These are phyloP conservation scores for Kazachstania kunashirensis DNA, from an alignment of 805 yeast species.

Conservation along the genomic window DNA sequence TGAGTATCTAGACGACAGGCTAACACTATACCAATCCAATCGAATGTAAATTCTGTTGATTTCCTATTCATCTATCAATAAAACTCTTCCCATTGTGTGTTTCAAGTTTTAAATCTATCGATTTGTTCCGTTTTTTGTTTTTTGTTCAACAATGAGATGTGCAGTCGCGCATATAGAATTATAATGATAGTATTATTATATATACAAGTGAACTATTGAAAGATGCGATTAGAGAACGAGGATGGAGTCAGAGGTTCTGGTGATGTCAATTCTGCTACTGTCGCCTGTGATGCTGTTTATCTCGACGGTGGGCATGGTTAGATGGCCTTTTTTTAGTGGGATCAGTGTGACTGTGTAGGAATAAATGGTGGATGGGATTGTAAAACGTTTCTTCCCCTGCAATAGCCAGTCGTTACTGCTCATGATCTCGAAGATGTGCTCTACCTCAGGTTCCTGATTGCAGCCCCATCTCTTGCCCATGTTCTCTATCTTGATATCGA, in stretches of 20 bases:
- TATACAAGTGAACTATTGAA: neutral
- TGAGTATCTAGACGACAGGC: too few relatives aligned
- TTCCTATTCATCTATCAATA: too few relatives aligned
- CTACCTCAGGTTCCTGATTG: neutral
- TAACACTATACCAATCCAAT: too few relatives aligned
- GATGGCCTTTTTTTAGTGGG: constrained; percentile 69
- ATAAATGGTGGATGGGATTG: constrained; percentile 33
- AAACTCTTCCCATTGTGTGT: too few relatives aligned
- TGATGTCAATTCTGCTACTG: constrained; percentile 50
- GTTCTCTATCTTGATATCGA: constrained; percentile 12
- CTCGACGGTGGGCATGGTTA: constrained; percentile 55
- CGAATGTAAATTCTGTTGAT: too few relatives aligned
- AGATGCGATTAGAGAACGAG: constrained; percentile 33
- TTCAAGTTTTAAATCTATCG: too few relatives aligned
- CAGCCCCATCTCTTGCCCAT: constrained; percentile 16
- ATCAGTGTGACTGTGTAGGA: constrained; percentile 41
- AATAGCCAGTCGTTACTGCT: constrained; percentile 69
- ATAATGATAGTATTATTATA: neutral
- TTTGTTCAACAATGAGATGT: neutral
- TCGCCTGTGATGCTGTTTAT: constrained; percentile 32
- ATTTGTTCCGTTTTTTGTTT: too few relatives aligned
- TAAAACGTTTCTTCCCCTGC: constrained; percentile 56
- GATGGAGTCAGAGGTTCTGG: constrained; percentile 58
- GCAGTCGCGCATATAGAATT: neutral
- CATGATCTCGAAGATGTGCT: constrained; percentile 39